Conservation (phyloP, 139 green algal species). For the Chlorella sp. region DNA sequence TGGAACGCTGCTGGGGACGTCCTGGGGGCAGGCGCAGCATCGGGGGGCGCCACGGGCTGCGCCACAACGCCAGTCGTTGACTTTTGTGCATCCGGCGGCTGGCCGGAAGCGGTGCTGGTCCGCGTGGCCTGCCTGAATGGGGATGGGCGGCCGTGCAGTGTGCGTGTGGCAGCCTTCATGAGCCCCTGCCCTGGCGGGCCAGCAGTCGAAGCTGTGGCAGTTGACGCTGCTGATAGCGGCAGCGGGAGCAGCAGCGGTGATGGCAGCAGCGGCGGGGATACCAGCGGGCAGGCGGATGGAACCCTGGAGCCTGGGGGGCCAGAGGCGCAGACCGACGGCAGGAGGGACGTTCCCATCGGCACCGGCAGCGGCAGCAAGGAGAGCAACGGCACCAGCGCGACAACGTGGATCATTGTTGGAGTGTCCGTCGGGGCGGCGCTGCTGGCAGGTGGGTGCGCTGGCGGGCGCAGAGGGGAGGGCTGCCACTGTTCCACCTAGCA, state of each 20-base stretch:
- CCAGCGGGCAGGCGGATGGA: background rate
- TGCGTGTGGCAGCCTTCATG: background rate
- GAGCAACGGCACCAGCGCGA: background rate
- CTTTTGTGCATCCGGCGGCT: background rate
- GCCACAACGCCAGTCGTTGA: slow-evolving; percentile 2
- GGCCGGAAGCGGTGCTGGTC: background rate
- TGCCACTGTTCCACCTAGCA: background rate
- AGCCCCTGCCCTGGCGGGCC: slow-evolving; percentile 5
- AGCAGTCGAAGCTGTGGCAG: background rate
- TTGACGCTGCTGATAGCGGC: background rate
- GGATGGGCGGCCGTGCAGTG: background rate
- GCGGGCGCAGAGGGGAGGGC: background rate
- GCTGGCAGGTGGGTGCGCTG: background rate
- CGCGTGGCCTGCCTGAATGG: background rate
- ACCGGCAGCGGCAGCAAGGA: background rate
- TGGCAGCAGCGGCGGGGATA: background rate
- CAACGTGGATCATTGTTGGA: background rate
- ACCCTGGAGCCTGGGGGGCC: background rate
- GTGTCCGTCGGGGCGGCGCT: background rate
- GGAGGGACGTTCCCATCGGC: too few relatives aligned
- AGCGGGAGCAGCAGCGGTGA: background rate
- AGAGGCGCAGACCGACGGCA: too few relatives aligned
- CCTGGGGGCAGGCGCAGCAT: background rate
- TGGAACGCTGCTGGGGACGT: background rate
- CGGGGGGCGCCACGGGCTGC: background rate